A percentile compares a stretch with the other conserved stretches of the same genome.
These are phyloP conservation scores for Vaucheria bursata DNA, from an alignment of 352 stramenopile genomes.

Conservation along the genomic window DNA sequence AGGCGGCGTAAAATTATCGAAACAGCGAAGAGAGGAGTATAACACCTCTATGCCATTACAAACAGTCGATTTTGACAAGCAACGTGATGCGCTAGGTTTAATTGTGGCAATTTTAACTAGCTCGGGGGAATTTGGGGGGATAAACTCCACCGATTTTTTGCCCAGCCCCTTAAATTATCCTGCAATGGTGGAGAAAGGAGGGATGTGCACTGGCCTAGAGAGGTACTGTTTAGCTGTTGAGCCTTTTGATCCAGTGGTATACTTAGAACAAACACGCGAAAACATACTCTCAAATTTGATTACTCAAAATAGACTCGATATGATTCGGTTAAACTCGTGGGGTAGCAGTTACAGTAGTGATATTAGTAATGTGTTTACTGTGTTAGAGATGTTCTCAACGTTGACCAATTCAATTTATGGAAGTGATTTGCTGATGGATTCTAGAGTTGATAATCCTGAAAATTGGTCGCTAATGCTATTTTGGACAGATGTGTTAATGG, in stretches of 20 bases:
- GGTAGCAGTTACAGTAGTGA: neutral
- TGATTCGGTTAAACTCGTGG: slow-evolving; percentile 27
- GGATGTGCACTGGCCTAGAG: slow-evolving; percentile 26
- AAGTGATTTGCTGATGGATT: slow-evolving; percentile 6
- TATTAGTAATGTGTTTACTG: slow-evolving; percentile 18
- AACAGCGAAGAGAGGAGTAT: slow-evolving; percentile 18
- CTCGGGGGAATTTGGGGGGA: slow-evolving; percentile 5
- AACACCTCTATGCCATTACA: slow-evolving; percentile 13
- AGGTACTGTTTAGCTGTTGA: slow-evolving; percentile 39
- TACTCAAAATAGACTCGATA: slow-evolving; percentile 13
- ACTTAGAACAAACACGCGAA: slow-evolving; percentile 23
- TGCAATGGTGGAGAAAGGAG: slow-evolving; percentile 9
- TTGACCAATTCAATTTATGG: slow-evolving; percentile 26
- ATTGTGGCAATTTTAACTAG: slow-evolving; percentile 24
- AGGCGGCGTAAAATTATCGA: slow-evolving; percentile 22
- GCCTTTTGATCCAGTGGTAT: slow-evolving; percentile 23
- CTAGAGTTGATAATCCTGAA: slow-evolving; percentile 16
- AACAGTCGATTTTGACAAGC: slow-evolving; percentile 16
- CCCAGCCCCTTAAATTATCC: slow-evolving; percentile 14
- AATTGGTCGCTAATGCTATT: slow-evolving; percentile 44
- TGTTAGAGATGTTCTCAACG: slow-evolving; percentile 28
- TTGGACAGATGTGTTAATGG: slow-evolving; percentile 27
- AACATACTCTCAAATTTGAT: slow-evolving; percentile 19
- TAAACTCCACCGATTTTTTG: slow-evolving; percentile 15
- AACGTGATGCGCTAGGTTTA: slow-evolving; percentile 27